These are phyloP conservation scores for Echinosophora koreensis DNA, from an alignment of 306 rosid genomes.

Conservation along the genomic window DNA sequence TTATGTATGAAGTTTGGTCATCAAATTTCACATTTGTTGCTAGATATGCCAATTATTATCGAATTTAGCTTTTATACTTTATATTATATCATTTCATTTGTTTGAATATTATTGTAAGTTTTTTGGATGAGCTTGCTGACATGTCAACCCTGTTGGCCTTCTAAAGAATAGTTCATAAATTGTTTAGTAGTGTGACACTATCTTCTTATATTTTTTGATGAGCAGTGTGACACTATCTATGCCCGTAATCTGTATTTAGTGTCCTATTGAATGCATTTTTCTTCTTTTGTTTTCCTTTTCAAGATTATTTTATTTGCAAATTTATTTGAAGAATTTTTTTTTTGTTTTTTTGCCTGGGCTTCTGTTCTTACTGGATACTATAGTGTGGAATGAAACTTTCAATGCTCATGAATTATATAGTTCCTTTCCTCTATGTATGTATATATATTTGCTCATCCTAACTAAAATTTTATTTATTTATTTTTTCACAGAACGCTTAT, in stretches of 20 bases:
- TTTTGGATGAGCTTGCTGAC: neutral
- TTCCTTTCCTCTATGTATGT: conserved; percentile 9
- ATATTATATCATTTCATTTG: too few relatives aligned
- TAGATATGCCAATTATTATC: too few relatives aligned
- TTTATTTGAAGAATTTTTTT: neutral
- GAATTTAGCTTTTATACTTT: too few relatives aligned
- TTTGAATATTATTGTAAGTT: too few relatives aligned
- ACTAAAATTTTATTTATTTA: conserved; percentile 1
- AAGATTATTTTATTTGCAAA: neutral
- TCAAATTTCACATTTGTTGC: too few relatives aligned
- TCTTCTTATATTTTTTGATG: too few relatives aligned
- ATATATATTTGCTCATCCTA: conserved; percentile 27
- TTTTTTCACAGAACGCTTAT: conserved; percentile 80
- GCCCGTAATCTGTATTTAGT: neutral
- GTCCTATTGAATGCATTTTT: neutral
- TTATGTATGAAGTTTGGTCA: too few relatives aligned
- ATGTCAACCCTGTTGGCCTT: neutral
- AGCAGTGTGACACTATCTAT: neutral
- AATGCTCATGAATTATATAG: conserved; percentile 15
- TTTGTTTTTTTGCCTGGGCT: neutral
- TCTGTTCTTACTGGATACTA: neutral
- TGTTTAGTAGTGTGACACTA: too few relatives aligned
- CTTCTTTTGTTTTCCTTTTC: neutral
- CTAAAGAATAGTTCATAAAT: neutral
- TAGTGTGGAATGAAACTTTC: conserved; percentile 7